Base-by-base conservation (phyloP, 345 rosid genomes). In the Mangifera indica region DNA sequence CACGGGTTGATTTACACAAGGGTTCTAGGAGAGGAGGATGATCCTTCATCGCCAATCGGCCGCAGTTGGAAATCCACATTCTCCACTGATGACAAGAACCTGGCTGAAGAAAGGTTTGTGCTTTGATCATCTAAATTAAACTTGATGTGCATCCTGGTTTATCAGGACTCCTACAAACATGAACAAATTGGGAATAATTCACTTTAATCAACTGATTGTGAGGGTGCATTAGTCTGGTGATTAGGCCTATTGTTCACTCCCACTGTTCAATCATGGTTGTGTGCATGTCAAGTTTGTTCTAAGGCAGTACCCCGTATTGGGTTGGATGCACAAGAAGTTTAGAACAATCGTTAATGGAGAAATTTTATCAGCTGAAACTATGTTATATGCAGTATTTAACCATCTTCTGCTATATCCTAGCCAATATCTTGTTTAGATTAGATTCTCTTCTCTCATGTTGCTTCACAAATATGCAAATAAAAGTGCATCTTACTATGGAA, bases 61-160 rank as follows among this genome's bases (percentile, higher is more conserved):
- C 93, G 98, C 5, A 94, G 97, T 0, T 93, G 98, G 98, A 93
- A 93, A 78, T 93, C 97, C 0, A 90, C 97, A 0, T 93, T 93
- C 87, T 74, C 88, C 83, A 93, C 97, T 0, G 74, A 86, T 0
- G 89, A 93, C 80, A 88, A 84, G 86, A 80, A 55, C 42, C 72
- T 90, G 2, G 97, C 97, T 11, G 89, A 84, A 63, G 80, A 87
- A 82, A 89, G 98, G 97, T 87, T 45, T 51, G 77, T 66, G 22
- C 13, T 58, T 54, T 29, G 17, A 51, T 32, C 57, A 59, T 13
- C 20, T 24, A 24, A 7, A 7, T 44, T 3, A 46, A 49, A 2
- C n/a, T 17, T 42, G 7, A 61, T 24, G 18, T 49, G 5, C 4
- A 13, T 49, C n/a, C 42, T 37, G 42, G 7, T 37, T 37, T 37